Percentiles rank a stretch among this genome's conserved stretches.
These are phyloP conservation scores for Sindora glabra DNA, from an alignment of 306 rosid genomes.

Conservation along the genomic window DNA sequence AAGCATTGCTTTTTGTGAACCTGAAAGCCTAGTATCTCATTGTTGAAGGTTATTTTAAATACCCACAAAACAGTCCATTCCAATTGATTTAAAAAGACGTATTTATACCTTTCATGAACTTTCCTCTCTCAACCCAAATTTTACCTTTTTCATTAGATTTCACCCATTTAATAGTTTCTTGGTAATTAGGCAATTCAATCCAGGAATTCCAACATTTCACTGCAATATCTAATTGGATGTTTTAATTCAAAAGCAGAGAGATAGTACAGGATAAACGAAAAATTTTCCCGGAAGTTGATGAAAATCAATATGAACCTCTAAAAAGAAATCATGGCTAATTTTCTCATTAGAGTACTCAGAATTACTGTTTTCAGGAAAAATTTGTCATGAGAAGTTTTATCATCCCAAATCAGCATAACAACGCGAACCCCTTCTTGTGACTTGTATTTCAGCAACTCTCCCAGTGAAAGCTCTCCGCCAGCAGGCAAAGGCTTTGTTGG, in stretches of 20 bases:
- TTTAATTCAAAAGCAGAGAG: not conserved
- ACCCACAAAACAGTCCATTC: not conserved
- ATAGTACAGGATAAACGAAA: not conserved
- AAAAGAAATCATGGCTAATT: not conserved
- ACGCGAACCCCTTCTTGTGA: conserved; percentile 71
- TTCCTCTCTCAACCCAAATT: not conserved
- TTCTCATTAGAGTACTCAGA: conserved; percentile 4
- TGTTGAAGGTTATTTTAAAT: not conserved
- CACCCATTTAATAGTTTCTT: not conserved
- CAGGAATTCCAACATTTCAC: not conserved
- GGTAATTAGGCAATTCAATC: not conserved
- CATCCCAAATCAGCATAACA: conserved; percentile 64
- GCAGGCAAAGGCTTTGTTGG: conserved; percentile 51
- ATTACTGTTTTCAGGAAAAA: conserved; percentile 60
- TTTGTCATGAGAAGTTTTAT: conserved; percentile 68
- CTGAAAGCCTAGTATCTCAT: not conserved
- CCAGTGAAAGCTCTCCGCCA: conserved; percentile 65
- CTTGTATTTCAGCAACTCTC: conserved; percentile 60
- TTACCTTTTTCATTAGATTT: not conserved
- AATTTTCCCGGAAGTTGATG: not conserved
- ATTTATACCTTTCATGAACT: not conserved
- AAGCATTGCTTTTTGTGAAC: not conserved
- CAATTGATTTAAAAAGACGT: not conserved
- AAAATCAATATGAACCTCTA: conserved; percentile 1
- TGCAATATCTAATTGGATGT: not conserved